Base-by-base conservation (phyloP, 148 eudicot genomes). In the Rhododendron ovatum region DNA sequence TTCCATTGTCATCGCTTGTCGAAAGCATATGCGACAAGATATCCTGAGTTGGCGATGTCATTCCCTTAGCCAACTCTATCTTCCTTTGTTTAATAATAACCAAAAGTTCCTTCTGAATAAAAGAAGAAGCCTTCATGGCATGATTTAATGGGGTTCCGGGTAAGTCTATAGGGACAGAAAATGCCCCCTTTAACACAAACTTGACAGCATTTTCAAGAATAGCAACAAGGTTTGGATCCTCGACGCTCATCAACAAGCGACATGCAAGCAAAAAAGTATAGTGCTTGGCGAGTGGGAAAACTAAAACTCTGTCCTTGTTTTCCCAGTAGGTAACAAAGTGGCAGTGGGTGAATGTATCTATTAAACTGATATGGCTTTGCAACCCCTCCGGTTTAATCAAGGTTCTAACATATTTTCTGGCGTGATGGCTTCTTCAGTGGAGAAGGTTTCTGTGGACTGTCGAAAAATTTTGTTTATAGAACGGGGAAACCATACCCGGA, bases 111-210 rank as follows among this genome's bases (percentile, higher is more conserved):
- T 89, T 88, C 41, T 89, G 84, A 4, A 90, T 85, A 12, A 57
- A 37, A 26, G 84, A 18, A 20, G 92, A 63, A 6, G 90, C 92
- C 45, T 91, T 89, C 20, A 89, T 86, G 3, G 89, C 93, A 63
- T 81, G 78, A 24, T 81, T 80, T 59, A 84, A 91, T 2, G 91
- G 84, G 0, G 93, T 91, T 6, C 93, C 92, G 0, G 91, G 93
- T 1, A 91, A 73, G 41, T 90, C 85, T 0, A 91, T 81, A 2
- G 91, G 90, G 8, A 89, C 35, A 0, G 90, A 82, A 2, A 88
- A 69, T 41, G 89, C 50, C 75, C 93, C 90, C 3, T 87, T 47
- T 0, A 85, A 86, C 20, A 91, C 13, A 7, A 83, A 30, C 10
- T 61, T 57, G 11, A 92, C 75, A 0, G 86, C 91, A 0, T 83